These are phyloP conservation scores for Lactifluus echinatus DNA, from an alignment of 768 basidiomycete genomes.

Conservation along the genomic window DNA sequence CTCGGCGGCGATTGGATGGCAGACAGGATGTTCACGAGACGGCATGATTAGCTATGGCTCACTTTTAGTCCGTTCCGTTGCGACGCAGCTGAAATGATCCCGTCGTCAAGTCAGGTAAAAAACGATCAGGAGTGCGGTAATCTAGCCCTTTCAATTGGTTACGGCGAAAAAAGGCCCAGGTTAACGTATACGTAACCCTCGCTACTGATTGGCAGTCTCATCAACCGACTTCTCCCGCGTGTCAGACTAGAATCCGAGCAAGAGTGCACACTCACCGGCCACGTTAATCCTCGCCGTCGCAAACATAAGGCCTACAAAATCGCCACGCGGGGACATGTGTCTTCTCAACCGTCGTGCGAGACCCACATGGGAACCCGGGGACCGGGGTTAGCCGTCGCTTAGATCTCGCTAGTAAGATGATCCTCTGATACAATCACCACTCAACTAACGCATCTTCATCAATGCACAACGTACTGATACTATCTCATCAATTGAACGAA, in stretches of 20 bases:
- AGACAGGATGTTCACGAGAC: not conserved
- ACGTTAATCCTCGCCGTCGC: not conserved
- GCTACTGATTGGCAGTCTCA: conserved; percentile 9
- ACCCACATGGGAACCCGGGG: not conserved
- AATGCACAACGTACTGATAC: not conserved
- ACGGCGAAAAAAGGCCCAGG: not conserved
- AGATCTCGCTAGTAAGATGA: not conserved
- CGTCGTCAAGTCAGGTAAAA: conserved; percentile 6
- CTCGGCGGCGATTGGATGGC: not conserved
- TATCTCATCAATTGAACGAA: not conserved
- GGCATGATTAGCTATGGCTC: not conserved
- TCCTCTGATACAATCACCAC: not conserved
- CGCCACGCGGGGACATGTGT: not conserved
- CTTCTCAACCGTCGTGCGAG: not conserved
- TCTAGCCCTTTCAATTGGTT: not conserved
- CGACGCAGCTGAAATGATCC: not conserved
- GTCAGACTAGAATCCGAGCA: not conserved
- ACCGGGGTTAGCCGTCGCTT: not conserved
- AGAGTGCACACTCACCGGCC: not conserved
- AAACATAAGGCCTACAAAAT: not conserved
- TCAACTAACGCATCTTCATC: not conserved
- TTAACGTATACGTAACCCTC: not conserved
- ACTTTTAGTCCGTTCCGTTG: not conserved
- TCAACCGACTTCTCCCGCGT: conserved; percentile 1
- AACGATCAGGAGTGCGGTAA: not conserved